A percentile compares a stretch with the other conserved stretches of the same genome.
phyloP scores from a whole-genome alignment of 202 grass and related monocot genomes.

The Setaria italica region DNA sequence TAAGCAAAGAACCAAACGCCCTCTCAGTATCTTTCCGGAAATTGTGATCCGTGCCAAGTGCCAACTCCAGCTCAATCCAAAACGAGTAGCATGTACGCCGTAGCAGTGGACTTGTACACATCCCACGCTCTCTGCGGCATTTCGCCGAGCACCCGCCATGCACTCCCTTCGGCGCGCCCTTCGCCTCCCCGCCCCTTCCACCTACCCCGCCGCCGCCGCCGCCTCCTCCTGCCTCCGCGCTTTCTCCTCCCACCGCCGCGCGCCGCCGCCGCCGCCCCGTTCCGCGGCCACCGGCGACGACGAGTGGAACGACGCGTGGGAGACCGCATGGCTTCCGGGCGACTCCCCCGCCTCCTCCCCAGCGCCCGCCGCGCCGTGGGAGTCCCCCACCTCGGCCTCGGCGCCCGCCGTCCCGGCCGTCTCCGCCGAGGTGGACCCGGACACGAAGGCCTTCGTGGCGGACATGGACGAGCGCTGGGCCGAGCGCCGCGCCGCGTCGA shows the following conservation, averaged over 20 bases:
- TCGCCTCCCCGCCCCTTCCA: slow-evolving; percentile 3
- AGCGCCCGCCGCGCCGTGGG: slow-evolving; percentile 64
- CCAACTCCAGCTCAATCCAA: too few relatives aligned
- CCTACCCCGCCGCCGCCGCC: background rate
- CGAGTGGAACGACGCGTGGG: slow-evolving; percentile 98
- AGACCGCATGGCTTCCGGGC: slow-evolving; percentile 90
- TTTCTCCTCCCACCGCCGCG: slow-evolving; percentile 42
- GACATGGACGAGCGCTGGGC: slow-evolving; percentile 92
- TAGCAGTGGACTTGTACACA: background rate
- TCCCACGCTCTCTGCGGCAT: slow-evolving; percentile 40
- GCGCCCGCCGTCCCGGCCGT: slow-evolving; percentile 13
- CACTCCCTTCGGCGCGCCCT: slow-evolving; percentile 57
- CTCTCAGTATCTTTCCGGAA: too few relatives aligned
- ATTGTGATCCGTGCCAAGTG: too few relatives aligned
- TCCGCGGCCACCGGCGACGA: slow-evolving; percentile 56
- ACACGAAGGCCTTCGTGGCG: slow-evolving; percentile 86
- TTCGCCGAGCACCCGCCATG: slow-evolving; percentile 72
- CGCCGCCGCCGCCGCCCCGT: slow-evolving; percentile 23
- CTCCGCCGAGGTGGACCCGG: slow-evolving; percentile 66
- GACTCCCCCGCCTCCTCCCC: slow-evolving; percentile 65
- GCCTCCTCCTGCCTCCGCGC: slow-evolving; percentile 17
- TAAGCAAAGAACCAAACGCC: too few relatives aligned
- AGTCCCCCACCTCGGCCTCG: slow-evolving; percentile 35
- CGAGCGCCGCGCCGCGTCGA: slow-evolving; percentile 53
- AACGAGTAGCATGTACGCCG: too few relatives aligned